A percentile compares a stretch with the other conserved stretches of the same genome.
phyloP scores from a whole-genome alignment of 495 filamentous ascomycete species.

The Annulohypoxylon bovei region DNA sequence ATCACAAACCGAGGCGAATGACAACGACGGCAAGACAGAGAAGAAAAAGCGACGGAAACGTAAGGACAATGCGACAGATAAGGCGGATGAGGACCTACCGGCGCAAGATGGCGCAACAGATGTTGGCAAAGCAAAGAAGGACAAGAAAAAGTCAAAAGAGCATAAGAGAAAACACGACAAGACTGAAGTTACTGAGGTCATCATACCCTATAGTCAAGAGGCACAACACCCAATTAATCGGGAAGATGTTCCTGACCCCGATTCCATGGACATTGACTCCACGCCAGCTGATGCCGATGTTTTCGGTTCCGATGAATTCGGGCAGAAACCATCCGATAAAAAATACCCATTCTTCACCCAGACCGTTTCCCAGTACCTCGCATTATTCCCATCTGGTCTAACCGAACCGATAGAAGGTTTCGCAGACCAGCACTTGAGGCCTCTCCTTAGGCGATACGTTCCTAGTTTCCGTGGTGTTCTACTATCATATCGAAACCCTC shows the following conservation, averaged over 20 bases:
- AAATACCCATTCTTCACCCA: conserved; percentile 60
- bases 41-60: conserved; percentile 45
- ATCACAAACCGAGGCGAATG: conserved; percentile 7
- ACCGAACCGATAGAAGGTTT: conserved; percentile 56
- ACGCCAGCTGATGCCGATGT: conserved; percentile 15
- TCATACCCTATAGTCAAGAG: conserved; percentile 12
- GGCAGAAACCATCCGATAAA: conserved; percentile 24
- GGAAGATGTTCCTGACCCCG: conserved; percentile 17
- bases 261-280: conserved; percentile 44
- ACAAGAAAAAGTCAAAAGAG: conserved; percentile 41
- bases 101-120: conserved; percentile 24
- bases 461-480: conserved; percentile 57
- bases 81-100: conserved; percentile 5
- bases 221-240: conserved; percentile 16
- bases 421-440: conserved; percentile 56
- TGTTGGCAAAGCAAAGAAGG: conserved; percentile 30
- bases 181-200: conserved; percentile 33
- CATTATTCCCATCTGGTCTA: conserved; percentile 57
- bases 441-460: conserved; percentile 59
- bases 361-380: conserved; percentile 58
- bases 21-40: conserved; percentile 15
- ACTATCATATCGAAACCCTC: conserved; percentile 57
- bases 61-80: conserved; percentile 16
- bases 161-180: conserved; percentile 42
- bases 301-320: conserved; percentile 15